A percentile compares a stretch with the other conserved stretches of the same genome.
phyloP scores from a whole-genome alignment of 495 filamentous ascomycete species.

The Cercophora sp. region DNA sequence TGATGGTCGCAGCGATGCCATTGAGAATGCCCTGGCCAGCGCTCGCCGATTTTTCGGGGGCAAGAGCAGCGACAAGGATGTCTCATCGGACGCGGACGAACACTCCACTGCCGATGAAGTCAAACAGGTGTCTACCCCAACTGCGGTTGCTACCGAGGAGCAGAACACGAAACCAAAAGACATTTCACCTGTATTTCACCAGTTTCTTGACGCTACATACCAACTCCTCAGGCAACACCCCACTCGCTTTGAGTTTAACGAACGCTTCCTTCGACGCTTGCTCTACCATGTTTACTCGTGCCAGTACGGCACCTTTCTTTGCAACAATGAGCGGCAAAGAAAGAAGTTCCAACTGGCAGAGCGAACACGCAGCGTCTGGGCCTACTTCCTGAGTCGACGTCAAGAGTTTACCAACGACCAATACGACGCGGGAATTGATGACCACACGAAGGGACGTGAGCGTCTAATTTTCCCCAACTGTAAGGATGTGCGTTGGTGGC shows the following conservation, averaged over 20 bases:
- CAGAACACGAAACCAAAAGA: slow-evolving; percentile 64
- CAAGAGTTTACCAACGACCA: slow-evolving; percentile 75
- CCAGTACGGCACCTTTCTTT: slow-evolving; percentile 95
- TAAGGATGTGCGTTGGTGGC: slow-evolving; percentile 80
- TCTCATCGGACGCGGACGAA: slow-evolving; percentile 52
- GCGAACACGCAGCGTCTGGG: slow-evolving; percentile 87
- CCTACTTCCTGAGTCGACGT: slow-evolving; percentile 79
- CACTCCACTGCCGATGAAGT: slow-evolving; percentile 46
- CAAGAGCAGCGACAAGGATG: slow-evolving; percentile 64
- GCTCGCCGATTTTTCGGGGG: slow-evolving; percentile 89
- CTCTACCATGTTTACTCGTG: slow-evolving; percentile 94
- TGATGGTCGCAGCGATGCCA: slow-evolving; percentile 63
- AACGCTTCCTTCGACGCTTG: slow-evolving; percentile 84
- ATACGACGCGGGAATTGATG: slow-evolving; percentile 75
- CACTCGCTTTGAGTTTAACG: slow-evolving; percentile 93
- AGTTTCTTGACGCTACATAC: slow-evolving; percentile 94
- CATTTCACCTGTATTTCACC: slow-evolving; percentile 95
- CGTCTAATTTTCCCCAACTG: slow-evolving; percentile 75
- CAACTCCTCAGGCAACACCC: slow-evolving; percentile 86
- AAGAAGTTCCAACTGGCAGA: slow-evolving; percentile 66
- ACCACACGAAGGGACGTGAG: slow-evolving; percentile 70
- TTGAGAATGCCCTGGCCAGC: slow-evolving; percentile 81
- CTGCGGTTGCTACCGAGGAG: slow-evolving; percentile 28
- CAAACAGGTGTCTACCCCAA: slow-evolving; percentile 19
- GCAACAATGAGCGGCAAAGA: slow-evolving; percentile 89